Percentiles rank a stretch among this genome's conserved stretches.
These are phyloP conservation scores for Achaetomiella virescens DNA, from an alignment of 495 filamentous ascomycete genomes.

Conservation along the genomic window DNA sequence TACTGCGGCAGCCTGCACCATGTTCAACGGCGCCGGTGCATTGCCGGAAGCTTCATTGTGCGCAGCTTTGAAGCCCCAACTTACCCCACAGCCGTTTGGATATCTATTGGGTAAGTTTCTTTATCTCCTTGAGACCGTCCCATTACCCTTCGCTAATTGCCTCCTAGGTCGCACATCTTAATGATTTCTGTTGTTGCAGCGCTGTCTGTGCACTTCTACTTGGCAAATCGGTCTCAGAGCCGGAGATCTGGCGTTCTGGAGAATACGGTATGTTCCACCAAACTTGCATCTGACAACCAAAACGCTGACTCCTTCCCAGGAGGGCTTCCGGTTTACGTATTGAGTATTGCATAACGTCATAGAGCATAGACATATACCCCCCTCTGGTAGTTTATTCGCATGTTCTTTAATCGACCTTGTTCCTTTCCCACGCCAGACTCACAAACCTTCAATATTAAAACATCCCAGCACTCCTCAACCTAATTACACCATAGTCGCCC, in stretches of 20 bases:
- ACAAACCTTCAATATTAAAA: too few relatives aligned
- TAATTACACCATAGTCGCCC: constrained; percentile 44
- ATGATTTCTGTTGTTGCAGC: constrained; percentile 55
- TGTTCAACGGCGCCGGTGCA: constrained; percentile 67
- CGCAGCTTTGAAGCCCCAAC: constrained; percentile 58
- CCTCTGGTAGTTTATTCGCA: not conserved
- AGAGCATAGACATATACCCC: not conserved
- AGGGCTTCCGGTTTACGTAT: constrained; percentile 23
- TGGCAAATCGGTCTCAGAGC: constrained; percentile 42
- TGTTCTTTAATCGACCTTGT: not conserved
- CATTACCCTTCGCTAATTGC: not conserved
- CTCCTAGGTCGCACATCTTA: constrained; percentile 48
- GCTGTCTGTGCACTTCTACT: constrained; percentile 59
- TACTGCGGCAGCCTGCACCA: constrained; percentile 60
- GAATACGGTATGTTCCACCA: constrained; percentile 14
- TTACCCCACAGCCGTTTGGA: constrained; percentile 66
- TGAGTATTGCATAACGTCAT: not conserved
- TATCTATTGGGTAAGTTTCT: constrained; percentile 53
- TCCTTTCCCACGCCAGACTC: too few relatives aligned
- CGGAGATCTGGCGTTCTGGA: constrained; percentile 9
- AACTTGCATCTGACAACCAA: not conserved
- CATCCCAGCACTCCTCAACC: too few relatives aligned
- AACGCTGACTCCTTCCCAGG: constrained; percentile 2
- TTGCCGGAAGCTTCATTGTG: constrained; percentile 72
- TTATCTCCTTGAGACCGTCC: not conserved